Conservation (phyloP, 2,329 filamentous ascomycete genomes). For the Exutisphaerella laricina region DNA sequence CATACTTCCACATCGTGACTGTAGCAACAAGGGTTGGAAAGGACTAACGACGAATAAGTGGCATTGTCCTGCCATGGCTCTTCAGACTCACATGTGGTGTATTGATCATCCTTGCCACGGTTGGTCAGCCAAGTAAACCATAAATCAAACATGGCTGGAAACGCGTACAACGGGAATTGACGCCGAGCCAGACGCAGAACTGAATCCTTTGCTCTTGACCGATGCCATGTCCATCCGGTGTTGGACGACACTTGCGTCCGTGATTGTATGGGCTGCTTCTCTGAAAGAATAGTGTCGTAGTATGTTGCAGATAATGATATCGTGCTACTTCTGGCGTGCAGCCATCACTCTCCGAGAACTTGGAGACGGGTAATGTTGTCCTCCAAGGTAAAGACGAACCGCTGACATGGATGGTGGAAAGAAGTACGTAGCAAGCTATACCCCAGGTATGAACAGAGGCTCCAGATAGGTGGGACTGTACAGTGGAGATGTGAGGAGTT, state of each 20-base stretch:
- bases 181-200: constrained; percentile 11
- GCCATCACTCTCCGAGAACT: constrained; percentile 1
- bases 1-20: constrained; percentile 5
- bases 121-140: constrained; percentile 5
- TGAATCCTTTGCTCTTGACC: not conserved
- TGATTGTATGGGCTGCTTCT: not conserved
- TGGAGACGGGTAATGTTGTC: not conserved
- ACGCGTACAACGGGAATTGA: constrained; percentile 20
- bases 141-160: constrained; percentile 19
- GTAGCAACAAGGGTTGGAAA: not conserved
- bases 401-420: not conserved
- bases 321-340: constrained; percentile 4
- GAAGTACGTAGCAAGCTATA: not conserved
- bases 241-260: not conserved
- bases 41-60: constrained; percentile 20
- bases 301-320: too few relatives aligned
- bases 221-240: not conserved
- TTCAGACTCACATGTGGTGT: constrained; percentile 15
- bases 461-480: constrained; percentile 1
- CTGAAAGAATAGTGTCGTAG: too few relatives aligned
- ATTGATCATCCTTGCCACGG: constrained; percentile 18
- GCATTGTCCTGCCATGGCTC: constrained; percentile 10
- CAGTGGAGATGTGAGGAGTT: not conserved
- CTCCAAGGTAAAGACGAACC: not conserved
- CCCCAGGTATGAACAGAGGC: not conserved